Base-by-base conservation (phyloP, 192 early-diverging fungal species). In the Phycomyces blakesleeanus region DNA sequence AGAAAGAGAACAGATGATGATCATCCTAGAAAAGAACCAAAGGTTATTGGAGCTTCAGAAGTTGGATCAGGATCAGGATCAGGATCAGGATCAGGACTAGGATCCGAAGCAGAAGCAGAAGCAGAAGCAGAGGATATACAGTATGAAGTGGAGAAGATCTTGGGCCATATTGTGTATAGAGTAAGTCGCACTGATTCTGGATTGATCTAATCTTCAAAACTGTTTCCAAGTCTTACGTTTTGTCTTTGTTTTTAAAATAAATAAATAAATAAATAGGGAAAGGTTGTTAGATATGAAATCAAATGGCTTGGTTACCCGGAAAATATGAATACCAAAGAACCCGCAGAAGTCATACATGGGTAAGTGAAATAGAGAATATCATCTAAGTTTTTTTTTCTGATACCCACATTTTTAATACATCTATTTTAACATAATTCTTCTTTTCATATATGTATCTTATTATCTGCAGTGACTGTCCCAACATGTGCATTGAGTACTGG, bases 291-390 rank as follows among this genome's bases (percentile, higher is more conserved):
- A 14, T 63, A 63, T 40, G 8, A 7, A 11, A 44, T 63, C 15
- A 53, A 54, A 63, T 63, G 61, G 61, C 39, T 53, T 1, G 61
- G 51, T 2, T 63, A 53, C 39, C 22, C 34, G 20, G 51, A 53
- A 12, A 24, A 41, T 25, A 38, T 34, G 15, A 63, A 63, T 18
- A 63, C 61, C 0, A 0, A n/a, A 24, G 61, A 63, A 54, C 12
- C 1, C 6, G 51, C 51, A 2, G 24, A 53, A n/a, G 18, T n/a
- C 4, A 52, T 63, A 7, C 61, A 63, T 41, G 14, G 1, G 61
- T 63, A 55, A 63, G 51, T 26, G 54, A 22, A 21, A 52, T 52
- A n/a, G n/a, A n/a, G n/a, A n/a, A n/a, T n/a, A n/a, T n/a, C n/a
- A n/a, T n/a, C n/a, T n/a, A n/a, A n/a, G n/a, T n/a, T n/a, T n/a